A percentile compares a stretch with the other conserved stretches of the same genome.
These are phyloP conservation scores for Musa balbisiana DNA, from an alignment of 202 grass and related monocot species.

Conservation along the genomic window DNA sequence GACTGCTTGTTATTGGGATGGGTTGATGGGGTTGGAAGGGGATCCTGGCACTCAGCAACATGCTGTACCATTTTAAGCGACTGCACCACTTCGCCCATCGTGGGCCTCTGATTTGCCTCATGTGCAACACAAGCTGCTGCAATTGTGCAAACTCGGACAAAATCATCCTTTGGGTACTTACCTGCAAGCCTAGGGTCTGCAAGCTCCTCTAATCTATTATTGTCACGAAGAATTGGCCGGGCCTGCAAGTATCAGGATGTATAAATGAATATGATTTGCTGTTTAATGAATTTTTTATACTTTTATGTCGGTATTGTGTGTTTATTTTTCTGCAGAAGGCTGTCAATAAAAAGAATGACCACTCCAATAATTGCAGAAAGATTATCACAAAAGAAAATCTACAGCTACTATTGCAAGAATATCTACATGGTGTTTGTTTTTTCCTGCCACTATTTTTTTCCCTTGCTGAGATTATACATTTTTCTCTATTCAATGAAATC, in stretches of 20 bases:
- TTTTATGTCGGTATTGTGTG: not conserved
- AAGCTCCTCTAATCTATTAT: conserved; percentile 76
- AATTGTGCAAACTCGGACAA: conserved; percentile 90
- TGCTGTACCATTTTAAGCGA: conserved; percentile 98
- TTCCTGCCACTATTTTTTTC: too few relatives aligned
- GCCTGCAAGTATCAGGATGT: conserved; percentile 37
- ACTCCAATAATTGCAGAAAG: not conserved
- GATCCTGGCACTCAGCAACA: conserved; percentile 60
- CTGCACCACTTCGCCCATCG: conserved; percentile 98
- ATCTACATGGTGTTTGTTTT: too few relatives aligned
- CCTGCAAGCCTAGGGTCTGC: conserved; percentile 58
- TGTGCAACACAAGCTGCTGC: conserved; percentile 89
- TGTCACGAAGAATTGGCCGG: conserved; percentile 79
- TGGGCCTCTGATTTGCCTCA: conserved; percentile 87
- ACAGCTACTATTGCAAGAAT: too few relatives aligned
- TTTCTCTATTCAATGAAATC: too few relatives aligned
- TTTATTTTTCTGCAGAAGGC: not conserved
- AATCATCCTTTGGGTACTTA: conserved; percentile 84
- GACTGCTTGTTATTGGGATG: conserved; percentile 45
- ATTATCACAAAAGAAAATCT: not conserved
- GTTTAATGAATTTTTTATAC: not conserved
- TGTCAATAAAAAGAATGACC: not conserved
- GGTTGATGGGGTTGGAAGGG: conserved; percentile 43
- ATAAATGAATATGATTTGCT: not conserved
- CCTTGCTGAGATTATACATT: too few relatives aligned